Base-by-base conservation (phyloP, 164 flowering plant species). In the Magnolia kwangsiensis region DNA sequence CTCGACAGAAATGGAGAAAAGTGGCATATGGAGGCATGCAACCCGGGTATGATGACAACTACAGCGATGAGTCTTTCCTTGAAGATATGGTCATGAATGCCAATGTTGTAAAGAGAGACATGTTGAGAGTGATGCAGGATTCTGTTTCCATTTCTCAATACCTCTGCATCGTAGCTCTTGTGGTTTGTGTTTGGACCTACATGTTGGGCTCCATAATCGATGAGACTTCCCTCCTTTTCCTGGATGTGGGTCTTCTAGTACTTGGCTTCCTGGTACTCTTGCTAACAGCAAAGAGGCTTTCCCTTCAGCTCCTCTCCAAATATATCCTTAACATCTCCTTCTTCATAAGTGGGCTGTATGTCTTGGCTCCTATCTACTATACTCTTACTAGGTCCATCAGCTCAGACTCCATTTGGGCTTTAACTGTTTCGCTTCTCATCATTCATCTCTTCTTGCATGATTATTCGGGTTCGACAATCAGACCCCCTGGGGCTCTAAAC, bases 21-120 rank as follows among this genome's bases (percentile, higher is more conserved):
- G 93, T 96, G 69, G 99, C 98, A n/a, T 96, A 94, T 81, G 98
- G 98, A 75, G 99, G 99, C 19, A 96, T 92, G 98, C 99, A 96
- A 80, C 92, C 91, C 19, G 99, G 98, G n/a, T 96, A 84, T 72
- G 95, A 88, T 71, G 99, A 96, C 86, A 96, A 92, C 77, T 86
- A 94, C 84, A 90, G 94, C 0, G 98, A 90, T 29, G 98, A 94
- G 63, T 84, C 96, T 10, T 96, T 94, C 81, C 92, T 96, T 18
- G 93, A 87, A 85, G 96, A 85, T 10, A 96, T 96, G 96, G 95
- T 96, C 51, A 94, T 87, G 93, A 96, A 96, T 78, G 95, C 98
- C 69, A 95, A 89, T 80, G 96, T 95, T 55, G 98, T 91, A 8
- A 82, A 85, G 80, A 83, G 90, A 63, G 85, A 84, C 73, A 50